A percentile compares a stretch with the other conserved stretches of the same genome.
Evolutionary conservation across 441 rosid species (phyloP).

Genomic region (Gossypium davidsonii): DNA sequence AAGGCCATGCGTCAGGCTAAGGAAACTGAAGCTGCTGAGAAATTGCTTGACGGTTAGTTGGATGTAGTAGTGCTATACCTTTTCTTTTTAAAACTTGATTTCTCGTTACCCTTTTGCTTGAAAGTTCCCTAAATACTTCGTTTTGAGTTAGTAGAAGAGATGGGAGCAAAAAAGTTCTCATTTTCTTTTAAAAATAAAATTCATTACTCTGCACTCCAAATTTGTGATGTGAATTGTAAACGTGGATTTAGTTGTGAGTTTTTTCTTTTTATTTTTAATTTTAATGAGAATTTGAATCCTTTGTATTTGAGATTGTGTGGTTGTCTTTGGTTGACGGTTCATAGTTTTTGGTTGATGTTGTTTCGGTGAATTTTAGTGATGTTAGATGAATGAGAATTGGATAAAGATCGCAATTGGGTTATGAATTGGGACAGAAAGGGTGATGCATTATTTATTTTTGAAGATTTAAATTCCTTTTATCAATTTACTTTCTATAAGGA

Average conservation of each 20-base stretch:
- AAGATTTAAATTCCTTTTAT: not conserved
- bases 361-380: not conserved
- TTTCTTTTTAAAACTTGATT: not conserved
- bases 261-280: not conserved
- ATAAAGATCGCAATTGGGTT: too few species aligned
- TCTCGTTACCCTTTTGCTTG: not conserved
- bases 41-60: conserved; percentile 60
- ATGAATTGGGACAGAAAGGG: too few species aligned
- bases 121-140: not conserved
- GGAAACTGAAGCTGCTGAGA: conserved; percentile 61
- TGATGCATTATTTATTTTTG: not conserved
- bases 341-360: not conserved
- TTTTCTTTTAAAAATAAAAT: not conserved
- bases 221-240: not conserved
- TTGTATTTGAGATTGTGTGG: not conserved
- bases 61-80: not conserved
- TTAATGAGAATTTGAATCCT: not conserved
- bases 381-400: too few species aligned
- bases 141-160: not conserved
- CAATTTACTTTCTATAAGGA: not conserved
- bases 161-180: not conserved
- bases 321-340: too few species aligned
- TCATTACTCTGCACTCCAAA: not conserved
- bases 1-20: conserved; percentile 63
- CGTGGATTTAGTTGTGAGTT: not conserved